These are phyloP conservation scores for Blastobotrys robertii DNA, from an alignment of 805 yeast genomes.

Conservation along the genomic window DNA sequence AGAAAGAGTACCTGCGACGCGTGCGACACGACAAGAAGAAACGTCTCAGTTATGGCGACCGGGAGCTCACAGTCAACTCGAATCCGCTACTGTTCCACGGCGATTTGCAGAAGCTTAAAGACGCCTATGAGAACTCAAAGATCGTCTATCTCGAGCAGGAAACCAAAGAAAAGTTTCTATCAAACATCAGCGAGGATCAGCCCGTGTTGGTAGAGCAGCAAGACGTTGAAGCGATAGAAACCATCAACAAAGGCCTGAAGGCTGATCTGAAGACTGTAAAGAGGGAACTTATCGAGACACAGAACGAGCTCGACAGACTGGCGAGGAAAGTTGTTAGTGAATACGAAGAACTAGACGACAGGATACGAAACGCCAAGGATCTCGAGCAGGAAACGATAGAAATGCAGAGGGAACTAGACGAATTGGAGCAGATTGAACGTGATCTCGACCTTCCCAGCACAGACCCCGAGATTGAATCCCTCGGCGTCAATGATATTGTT, in stretches of 20 bases:
- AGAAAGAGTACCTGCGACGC: too few relatives aligned
- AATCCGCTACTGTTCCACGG: conserved; percentile 13
- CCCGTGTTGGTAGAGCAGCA: conserved; percentile 23
- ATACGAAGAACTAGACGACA: conserved; percentile 15
- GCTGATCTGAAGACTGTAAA: conserved; percentile 23
- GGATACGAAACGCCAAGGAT: conserved; percentile 21
- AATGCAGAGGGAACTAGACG: conserved; percentile 26
- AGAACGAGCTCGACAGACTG: conserved; percentile 13
- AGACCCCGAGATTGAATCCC: conserved; percentile 22
- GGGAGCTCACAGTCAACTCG: conserved; percentile 8
- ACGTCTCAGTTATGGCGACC: neutral
- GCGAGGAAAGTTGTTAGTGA: conserved; percentile 9
- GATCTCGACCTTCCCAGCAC: conserved; percentile 20
- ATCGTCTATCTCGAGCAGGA: conserved; percentile 64
- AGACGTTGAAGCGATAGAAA: conserved; percentile 28
- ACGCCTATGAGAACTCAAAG: conserved; percentile 42
- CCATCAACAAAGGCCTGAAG: conserved; percentile 23
- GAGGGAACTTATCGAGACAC: conserved; percentile 13
- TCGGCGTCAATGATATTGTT: conserved; percentile 24
- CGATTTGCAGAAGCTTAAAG: conserved; percentile 11
- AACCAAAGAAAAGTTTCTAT: conserved; percentile 55
- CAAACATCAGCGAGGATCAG: conserved; percentile 36
- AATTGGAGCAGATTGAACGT: conserved; percentile 14
- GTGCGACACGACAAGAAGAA: neutral
- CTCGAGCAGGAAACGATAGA: conserved; percentile 24